A percentile compares a stretch with the other conserved stretches of the same genome.
Conservation (phyloP, 768 basidiomycete species). For the Phaffia australis region DNA sequence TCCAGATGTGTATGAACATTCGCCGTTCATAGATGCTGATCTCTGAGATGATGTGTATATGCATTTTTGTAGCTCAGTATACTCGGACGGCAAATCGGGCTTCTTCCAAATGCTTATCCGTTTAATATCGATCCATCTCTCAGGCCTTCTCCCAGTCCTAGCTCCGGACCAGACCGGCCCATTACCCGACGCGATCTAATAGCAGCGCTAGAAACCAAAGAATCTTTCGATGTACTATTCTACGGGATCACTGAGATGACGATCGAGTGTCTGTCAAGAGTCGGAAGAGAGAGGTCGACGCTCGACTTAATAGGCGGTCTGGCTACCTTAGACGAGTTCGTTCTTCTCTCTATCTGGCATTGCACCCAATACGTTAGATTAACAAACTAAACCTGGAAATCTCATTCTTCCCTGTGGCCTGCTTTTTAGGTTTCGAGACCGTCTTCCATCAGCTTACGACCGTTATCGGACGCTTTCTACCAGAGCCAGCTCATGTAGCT, state of each 20-base stretch:
- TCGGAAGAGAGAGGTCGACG: slow-evolving; percentile 62
- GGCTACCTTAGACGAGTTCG: slow-evolving; percentile 81
- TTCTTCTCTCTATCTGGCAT: slow-evolving; percentile 21
- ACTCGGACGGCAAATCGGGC: slow-evolving; percentile 61
- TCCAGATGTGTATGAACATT: neutral
- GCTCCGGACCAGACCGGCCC: slow-evolving; percentile 30
- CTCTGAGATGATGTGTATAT: neutral
- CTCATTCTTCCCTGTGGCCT: slow-evolving; percentile 11
- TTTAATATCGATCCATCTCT: slow-evolving; percentile 49
- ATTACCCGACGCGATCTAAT: slow-evolving; percentile 57
- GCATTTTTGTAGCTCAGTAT: slow-evolving; percentile 56
- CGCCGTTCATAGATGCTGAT: too few species aligned
- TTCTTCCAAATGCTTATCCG: slow-evolving; percentile 60
- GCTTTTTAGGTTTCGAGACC: slow-evolving; percentile 53
- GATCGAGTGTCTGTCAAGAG: slow-evolving; percentile 67
- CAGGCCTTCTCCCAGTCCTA: slow-evolving; percentile 23
- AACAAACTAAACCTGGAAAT: slow-evolving; percentile 26
- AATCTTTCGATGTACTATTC: slow-evolving; percentile 69
- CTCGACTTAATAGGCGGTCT: slow-evolving; percentile 72
- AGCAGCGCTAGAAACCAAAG: slow-evolving; percentile 47
- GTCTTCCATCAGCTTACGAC: slow-evolving; percentile 52
- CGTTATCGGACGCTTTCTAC: slow-evolving; percentile 72
- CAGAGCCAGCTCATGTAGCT: slow-evolving; percentile 70
- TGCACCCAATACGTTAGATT: neutral
- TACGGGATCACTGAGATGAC: slow-evolving; percentile 62